Evolutionary conservation across 805 yeast genomes (phyloP), one percentile per base, ranked within the genome.

Genomic region (Metschnikowia orientalis): DNA sequence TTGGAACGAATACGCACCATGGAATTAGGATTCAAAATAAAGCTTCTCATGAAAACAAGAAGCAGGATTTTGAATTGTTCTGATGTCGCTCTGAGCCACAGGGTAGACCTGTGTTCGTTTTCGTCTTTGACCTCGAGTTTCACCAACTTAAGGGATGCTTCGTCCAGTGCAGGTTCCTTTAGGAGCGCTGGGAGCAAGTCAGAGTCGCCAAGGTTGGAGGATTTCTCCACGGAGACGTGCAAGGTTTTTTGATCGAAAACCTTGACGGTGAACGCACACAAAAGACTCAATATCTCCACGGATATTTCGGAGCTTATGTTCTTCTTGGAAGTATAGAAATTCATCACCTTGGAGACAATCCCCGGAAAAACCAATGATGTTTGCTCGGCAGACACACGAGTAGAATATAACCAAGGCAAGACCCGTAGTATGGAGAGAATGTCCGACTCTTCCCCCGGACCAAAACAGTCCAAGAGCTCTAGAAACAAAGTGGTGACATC

Each of bases 351-450:
- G 4, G 70, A 64, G 1, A 56, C 44, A 4, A 59, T 42, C 1
- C 72, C 72, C 1, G 72, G 72, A n/a, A 66, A 47, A 2, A 65
- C 61, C 25, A 53, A 53, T 8, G 69, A 51, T 5, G 62, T 30
- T 22, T 58, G 60, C n/a, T 59, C 59, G 4, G 64, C 20, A 5
- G 56, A 27, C 3, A 61, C 50, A 7, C 44, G 31, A 4, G 42
- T 40, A 2, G 41, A 8, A 26, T 47, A 47, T 7, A 48, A 32
- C 19, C 25, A 24, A 8, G 38, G 26, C 10, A 56, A 30, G 3
- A 51, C 31, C n/a, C 13, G 14, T 18, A 42, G 20, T 7, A 40
- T 32, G 2, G 28, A 10, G 3, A 14, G 14, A 1, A 15, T 22
- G 3, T 23, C 11, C 1, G 17, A 27, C 25, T 33, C 47, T 3